Conservation (phyloP, 352 stramenopile genomes). For the Elongisporangium prolatum region DNA sequence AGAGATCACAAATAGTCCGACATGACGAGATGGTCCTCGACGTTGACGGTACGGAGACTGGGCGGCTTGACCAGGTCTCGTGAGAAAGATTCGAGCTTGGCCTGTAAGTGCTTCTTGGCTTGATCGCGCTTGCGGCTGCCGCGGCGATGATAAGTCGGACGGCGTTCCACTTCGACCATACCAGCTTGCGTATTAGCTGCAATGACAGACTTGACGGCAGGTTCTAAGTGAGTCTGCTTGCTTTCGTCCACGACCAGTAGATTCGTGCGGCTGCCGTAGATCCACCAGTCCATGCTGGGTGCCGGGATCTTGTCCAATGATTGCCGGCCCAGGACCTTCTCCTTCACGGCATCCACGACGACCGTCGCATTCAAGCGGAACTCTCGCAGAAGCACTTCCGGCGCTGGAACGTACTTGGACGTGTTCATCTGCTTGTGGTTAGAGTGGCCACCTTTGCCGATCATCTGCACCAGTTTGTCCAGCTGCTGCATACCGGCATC, state of each 20-base stretch:
- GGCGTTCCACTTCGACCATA: conserved; percentile 61
- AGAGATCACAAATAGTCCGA: conserved; percentile 61
- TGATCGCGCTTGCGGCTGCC: conserved; percentile 49
- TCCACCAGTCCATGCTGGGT: conserved; percentile 55
- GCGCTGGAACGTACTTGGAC: conserved; percentile 67
- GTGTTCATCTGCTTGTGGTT: conserved; percentile 65
- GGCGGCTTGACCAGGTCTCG: conserved; percentile 50
- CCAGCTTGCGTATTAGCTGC: conserved; percentile 25
- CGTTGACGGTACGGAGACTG: conserved; percentile 25
- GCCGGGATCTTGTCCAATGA: conserved; percentile 61
- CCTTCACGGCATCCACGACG: conserved; percentile 62
- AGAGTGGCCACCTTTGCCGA: conserved; percentile 59
- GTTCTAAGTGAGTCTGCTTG: conserved; percentile 1
- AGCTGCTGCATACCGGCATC: conserved; percentile 70
- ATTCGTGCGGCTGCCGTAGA: conserved; percentile 28
- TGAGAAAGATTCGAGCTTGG: conserved; percentile 62
- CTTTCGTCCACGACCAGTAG: conserved; percentile 45
- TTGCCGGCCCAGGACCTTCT: conserved; percentile 66
- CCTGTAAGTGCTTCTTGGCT: conserved; percentile 62
- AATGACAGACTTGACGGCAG: conserved; percentile 12
- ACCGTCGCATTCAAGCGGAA: conserved; percentile 60
- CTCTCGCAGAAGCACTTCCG: conserved; percentile 63
- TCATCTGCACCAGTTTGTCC: conserved; percentile 61
- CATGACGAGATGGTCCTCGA: conserved; percentile 68
- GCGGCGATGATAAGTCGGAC: conserved; percentile 27